Base-by-base conservation (phyloP, 345 rosid species). In the Salix brachista region DNA sequence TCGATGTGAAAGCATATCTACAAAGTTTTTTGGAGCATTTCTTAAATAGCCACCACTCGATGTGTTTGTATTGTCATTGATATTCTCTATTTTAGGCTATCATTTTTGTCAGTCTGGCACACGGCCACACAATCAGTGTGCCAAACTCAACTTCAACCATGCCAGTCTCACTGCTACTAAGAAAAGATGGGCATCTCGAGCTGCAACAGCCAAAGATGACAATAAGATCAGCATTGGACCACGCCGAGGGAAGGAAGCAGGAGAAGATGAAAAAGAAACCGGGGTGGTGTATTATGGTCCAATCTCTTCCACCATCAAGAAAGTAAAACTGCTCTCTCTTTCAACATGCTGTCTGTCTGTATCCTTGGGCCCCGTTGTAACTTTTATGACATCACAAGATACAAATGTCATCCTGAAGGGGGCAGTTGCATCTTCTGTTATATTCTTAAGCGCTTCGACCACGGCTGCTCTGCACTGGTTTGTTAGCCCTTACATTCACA, bases 311-410 rank as follows among this genome's bases (percentile, higher is more conserved):
- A 91, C 94, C 68, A 86, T 96, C 62, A 93, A 91, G 89, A 96
- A 93, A 90, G 97, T 93, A 72, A 96, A 93, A 78, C 78, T 96
- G 75, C 94, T 91, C 52, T 96, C 98, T 6, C 98, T 96, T 71
- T 93, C 99, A 69, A 93, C 98, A 44, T 93, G 97, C 91, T 96
- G 98, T 77, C 96, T 96, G 66, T 93, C 98, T 0, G 98, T 96
- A 8, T 91, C 99, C 34, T 74, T 93, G 54, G 97, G 96, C 36
- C 99, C 99, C 0, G 98, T 93, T 74, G 86, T 93, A 84, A 91
- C 97, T 42, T 96, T 96, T 88, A 91, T 96, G 98, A 96, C 98
- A 54, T 88, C 93, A 21, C 91, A 93, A 0, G 94, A 89, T 16
- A 67, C 84, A 81, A 93, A 93, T 26, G 97, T 95, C 68, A 93